Evolutionary conservation across 2,329 filamentous ascomycete species (phyloP), one percentile per base, ranked within the genome.

Genomic region (Madurella fahalii): DNA sequence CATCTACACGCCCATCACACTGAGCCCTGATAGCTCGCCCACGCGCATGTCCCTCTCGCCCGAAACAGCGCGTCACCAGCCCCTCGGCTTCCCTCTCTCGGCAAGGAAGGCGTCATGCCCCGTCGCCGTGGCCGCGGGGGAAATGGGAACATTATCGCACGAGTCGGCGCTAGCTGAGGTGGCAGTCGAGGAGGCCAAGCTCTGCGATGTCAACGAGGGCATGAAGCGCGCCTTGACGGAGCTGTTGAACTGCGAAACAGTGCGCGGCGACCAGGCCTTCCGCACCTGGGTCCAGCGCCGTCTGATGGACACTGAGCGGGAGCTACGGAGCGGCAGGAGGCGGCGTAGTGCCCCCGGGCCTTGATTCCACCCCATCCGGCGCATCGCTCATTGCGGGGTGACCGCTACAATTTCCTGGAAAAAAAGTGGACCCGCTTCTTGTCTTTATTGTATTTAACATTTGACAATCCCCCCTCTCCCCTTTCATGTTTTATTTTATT

Each of bases 221-320:
- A 81, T 84, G 71, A 85, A 85, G 71, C 75, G 80, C 32, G 77
- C 80, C 2, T 65, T 85, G 61, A 85, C 81, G 5, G 81, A 83
- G 66, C 74, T 85, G 13, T 75, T 85, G 62, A 85, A 84, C 69
- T 83, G 79, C 68, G 77, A 80, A 20, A 70, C 75, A 39, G 78
- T 82, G 15, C 77, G 80, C 41, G 68, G 66, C 44, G 78, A 83
- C 56, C 68, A 70, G 30, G 70, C 73, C 1, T 77, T 81, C 64
- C 78, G 81, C 46, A 80, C 75, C 56, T 84, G 79, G 77, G 78
- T 84, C 34, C 81, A 84, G 66, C 74, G 76, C 17, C 72, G 80
- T 13, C 70, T 85, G 25, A 77, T 85, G 77, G 79, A 83, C 61
- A 82, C 81, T 17, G 81, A 84, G 63, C 77, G 78, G 63, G 80